Evolutionary conservation across 805 yeast genomes (phyloP).

Genomic region (Jamesozyma jinghongensis): DNA sequence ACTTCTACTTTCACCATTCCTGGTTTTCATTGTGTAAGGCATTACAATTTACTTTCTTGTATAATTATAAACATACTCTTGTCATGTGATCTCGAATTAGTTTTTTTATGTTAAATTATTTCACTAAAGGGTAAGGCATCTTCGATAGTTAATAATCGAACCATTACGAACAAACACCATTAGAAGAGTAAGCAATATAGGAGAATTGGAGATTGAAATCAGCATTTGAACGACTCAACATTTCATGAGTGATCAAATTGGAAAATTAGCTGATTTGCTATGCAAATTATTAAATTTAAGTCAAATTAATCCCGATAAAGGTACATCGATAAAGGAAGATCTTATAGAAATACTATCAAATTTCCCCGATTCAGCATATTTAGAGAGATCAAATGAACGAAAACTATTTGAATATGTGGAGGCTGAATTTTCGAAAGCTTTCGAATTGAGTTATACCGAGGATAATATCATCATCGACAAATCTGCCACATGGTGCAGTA

Average conservation of each 20-base stretch:
- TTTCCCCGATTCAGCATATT: background rate
- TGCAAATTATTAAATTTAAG: background rate
- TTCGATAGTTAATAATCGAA: no score
- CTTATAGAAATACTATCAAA: background rate
- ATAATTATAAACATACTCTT: no score
- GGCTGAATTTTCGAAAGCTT: constrained; percentile 1
- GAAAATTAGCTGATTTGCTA: background rate
- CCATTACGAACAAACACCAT: no score
- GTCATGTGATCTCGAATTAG: no score
- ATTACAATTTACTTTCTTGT: no score
- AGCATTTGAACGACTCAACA: no score
- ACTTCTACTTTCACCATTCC: no score
- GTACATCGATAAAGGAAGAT: background rate
- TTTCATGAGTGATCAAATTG: background rate
- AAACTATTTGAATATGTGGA: constrained; percentile 1
- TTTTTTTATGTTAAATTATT: no score
- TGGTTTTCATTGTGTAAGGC: no score
- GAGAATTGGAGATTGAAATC: no score
- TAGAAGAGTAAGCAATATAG: no score
- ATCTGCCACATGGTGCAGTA: constrained; percentile 9
- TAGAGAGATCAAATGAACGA: background rate
- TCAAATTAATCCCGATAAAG: background rate
- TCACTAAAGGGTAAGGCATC: no score
- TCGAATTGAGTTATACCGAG: constrained; percentile 12
- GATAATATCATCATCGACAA: constrained; percentile 12